Conservation (phyloP, 768 basidiomycete genomes). For the Gymnopilus junonius region DNA sequence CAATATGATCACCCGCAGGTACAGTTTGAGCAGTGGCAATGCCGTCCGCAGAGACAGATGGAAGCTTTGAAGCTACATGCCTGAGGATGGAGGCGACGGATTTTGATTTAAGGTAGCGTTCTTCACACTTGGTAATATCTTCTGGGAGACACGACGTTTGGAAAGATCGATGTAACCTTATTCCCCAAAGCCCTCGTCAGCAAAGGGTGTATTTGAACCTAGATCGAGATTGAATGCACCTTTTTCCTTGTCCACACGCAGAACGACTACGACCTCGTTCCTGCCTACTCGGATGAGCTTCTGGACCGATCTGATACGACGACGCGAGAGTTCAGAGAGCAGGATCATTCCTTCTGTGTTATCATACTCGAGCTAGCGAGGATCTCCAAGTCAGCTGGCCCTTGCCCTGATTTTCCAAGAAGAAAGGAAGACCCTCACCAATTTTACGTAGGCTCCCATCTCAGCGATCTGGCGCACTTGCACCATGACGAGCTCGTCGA, state of each 20-base stretch:
- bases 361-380: slow-evolving; percentile 90
- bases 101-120: slow-evolving; percentile 97
- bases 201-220: neutral
- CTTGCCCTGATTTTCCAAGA: neutral
- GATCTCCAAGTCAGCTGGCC: neutral
- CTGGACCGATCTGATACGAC: slow-evolving; percentile 96
- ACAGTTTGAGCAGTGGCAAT: slow-evolving; percentile 20
- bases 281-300: slow-evolving; percentile 97
- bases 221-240: slow-evolving; percentile 49
- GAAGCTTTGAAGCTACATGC: slow-evolving; percentile 86
- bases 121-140: slow-evolving; percentile 98
- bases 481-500: slow-evolving; percentile 99
- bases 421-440: slow-evolving; percentile 76
- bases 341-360: slow-evolving; percentile 99
- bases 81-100: slow-evolving; percentile 92
- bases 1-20: slow-evolving; percentile 25
- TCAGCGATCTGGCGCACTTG: slow-evolving; percentile 99
- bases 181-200: neutral
- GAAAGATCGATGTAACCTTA: slow-evolving; percentile 98
- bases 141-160: slow-evolving; percentile 98
- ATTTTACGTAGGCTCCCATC: slow-evolving; percentile 99
- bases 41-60: slow-evolving; percentile 45
- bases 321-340: slow-evolving; percentile 94
- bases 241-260: slow-evolving; percentile 99
- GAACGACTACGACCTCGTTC: slow-evolving; percentile 98